Evolutionary conservation across 169 alveolate species (phyloP).

Genomic region (Cryptosporidium ryanae): DNA sequence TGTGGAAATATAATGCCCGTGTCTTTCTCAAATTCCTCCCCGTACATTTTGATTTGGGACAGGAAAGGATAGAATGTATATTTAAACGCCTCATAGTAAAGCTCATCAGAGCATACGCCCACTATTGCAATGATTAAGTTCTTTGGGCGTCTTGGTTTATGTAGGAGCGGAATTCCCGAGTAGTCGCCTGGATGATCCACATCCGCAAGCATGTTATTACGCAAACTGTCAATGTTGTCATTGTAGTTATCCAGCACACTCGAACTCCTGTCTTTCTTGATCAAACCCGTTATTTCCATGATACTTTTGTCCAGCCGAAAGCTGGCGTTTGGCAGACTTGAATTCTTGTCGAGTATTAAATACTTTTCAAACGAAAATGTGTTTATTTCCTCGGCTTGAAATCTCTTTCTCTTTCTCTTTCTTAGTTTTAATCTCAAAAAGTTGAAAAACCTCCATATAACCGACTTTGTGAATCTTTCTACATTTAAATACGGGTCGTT

Average conservation of each 20-base stretch:
- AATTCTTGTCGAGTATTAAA: conserved; percentile 27
- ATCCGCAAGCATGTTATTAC: background rate
- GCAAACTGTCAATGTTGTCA: background rate
- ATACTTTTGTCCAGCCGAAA: background rate
- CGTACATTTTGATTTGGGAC: conserved; percentile 57
- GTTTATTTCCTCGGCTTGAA: conserved; percentile 6
- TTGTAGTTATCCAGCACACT: background rate
- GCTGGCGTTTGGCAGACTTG: background rate
- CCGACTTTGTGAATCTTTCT: conserved; percentile 43
- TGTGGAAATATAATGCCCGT: conserved; percentile 55
- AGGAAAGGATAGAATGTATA: conserved; percentile 56
- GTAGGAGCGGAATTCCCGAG: conserved; percentile 3
- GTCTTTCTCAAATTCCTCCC: conserved; percentile 18
- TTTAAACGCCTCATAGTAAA: conserved; percentile 63
- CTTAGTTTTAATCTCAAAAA: conserved; percentile 1
- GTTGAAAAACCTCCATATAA: conserved; percentile 36
- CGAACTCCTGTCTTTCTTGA: background rate
- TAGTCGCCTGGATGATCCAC: conserved; percentile 46
- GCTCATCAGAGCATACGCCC: conserved; percentile 64
- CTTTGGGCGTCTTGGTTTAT: conserved; percentile 64
- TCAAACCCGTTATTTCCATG: no score
- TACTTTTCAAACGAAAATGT: conserved; percentile 47
- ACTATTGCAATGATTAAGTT: conserved; percentile 23
- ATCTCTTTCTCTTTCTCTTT: conserved; percentile 21
- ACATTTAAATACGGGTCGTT: conserved; percentile 48